Evolutionary conservation across 2,329 filamentous ascomycete species (phyloP).

Genomic region (Fusarium euwallaceae): DNA sequence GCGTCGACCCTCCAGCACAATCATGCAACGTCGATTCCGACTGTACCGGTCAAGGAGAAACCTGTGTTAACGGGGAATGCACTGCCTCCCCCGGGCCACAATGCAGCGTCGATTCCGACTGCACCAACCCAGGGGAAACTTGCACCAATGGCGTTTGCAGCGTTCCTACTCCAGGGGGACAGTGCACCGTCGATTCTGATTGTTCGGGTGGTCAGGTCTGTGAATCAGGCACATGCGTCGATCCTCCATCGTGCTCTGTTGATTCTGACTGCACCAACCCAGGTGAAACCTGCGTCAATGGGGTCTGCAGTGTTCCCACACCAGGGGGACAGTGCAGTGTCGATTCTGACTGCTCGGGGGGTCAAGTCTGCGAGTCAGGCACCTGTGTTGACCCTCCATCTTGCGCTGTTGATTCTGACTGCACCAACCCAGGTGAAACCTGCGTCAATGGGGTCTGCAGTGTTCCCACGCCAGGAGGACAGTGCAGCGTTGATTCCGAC

Average conservation of each 20-base stretch:
- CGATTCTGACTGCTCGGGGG: background rate
- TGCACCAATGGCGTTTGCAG: constrained; percentile 11
- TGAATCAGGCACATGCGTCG: background rate
- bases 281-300: constrained; percentile 19
- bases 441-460: background rate
- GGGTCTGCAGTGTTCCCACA: background rate
- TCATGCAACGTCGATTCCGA: too few relatives aligned
- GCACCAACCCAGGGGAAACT: too few relatives aligned
- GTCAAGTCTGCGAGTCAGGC: background rate
- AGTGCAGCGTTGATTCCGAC: background rate
- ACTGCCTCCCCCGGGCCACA: too few relatives aligned
- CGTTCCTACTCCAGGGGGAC: background rate
- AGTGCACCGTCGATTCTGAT: background rate
- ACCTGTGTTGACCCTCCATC: background rate
- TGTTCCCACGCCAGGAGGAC: background rate
- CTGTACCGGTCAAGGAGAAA: too few relatives aligned
- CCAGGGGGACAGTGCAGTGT: background rate
- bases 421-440: constrained; percentile 11
- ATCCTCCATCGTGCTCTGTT: background rate
- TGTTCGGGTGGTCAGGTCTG: background rate
- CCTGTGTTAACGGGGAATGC: too few relatives aligned
- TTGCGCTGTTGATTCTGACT: constrained; percentile 7
- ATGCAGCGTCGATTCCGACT: too few relatives aligned
- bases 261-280: constrained; percentile 4
- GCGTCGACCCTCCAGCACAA: background rate